Base-by-base conservation (phyloP, 108 stramenopile species). In the Discostella pseudostelligera region DNA sequence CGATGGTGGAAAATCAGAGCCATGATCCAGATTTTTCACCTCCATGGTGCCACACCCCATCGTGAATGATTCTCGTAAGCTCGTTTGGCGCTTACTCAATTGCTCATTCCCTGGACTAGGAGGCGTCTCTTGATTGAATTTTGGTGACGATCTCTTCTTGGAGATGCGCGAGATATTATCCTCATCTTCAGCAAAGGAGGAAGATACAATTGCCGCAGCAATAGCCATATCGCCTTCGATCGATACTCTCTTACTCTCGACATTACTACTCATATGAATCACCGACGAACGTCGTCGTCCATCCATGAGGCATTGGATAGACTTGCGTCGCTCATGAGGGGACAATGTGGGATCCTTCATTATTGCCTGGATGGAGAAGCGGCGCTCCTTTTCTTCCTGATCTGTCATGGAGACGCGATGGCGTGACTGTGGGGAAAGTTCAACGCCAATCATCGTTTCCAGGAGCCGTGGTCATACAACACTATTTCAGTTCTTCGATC, bases 251-350 rank as follows among this genome's bases (percentile, higher is more conserved):
- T 65, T 36, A 65, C 70, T 46, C 56, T 69, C 49, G 62, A 55
- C 37, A 66, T 56, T 32, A 50, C 39, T 20, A 74, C 61, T 35
- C 13, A 20, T 68, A 66, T 11, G 78, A 69, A 57, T 70, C 78
- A 56, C 76, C 43, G 74, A 76, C n/a, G 81, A 82, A 19, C 85
- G 71, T 48, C 92, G 59, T 36, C 92, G 68, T n/a, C 92, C 92
- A 78, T 93, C 92, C 92, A 93, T 93, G 32, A 93, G 65, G 56
- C 62, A 72, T 71, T 90, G 89, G 59, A 93, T 90, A 9, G 87
- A 87, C 55, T 80, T 76, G 8, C 88, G 78, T 36, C 87, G 76
- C 57, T 90, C 89, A 4, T 72, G 69, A 1, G 77, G 76, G 12
- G 83, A 80, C 9, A 93, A 60, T 56, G 42, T 75, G 9, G 72